These are phyloP conservation scores for Ustilago shanxiensis DNA, from an alignment of 1,284 basidiomycete species.

Conservation along the genomic window DNA sequence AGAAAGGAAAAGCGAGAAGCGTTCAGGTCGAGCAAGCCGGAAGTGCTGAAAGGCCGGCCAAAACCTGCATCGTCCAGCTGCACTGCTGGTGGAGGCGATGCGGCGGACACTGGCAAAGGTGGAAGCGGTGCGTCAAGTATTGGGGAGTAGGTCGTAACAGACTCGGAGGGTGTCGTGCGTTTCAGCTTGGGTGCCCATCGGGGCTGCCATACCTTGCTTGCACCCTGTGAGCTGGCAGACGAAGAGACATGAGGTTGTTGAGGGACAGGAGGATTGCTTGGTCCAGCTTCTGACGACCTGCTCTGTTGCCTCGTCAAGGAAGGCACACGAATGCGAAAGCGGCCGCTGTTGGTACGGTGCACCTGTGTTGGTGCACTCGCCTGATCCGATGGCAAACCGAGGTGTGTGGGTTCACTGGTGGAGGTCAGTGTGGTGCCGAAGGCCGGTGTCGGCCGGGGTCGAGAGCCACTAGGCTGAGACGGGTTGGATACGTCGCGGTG, in stretches of 20 bases:
- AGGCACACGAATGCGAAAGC: constrained; percentile 31
- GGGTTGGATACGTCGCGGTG: not conserved
- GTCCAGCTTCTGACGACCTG: constrained; percentile 5
- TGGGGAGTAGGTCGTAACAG: constrained; percentile 32
- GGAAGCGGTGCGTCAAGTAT: constrained; percentile 20
- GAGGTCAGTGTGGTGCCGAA: not conserved
- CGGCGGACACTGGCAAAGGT: constrained; percentile 3
- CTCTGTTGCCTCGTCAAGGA: constrained; percentile 23
- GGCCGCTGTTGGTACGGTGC: constrained; percentile 26
- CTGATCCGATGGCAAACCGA: not conserved
- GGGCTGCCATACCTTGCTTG: constrained; percentile 31
- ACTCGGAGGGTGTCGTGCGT: constrained; percentile 23
- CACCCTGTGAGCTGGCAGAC: constrained; percentile 3
- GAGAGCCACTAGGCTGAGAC: not conserved
- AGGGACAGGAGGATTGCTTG: not conserved
- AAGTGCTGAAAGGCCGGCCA: constrained; percentile 38
- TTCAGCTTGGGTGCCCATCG: constrained; percentile 49
- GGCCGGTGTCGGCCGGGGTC: not conserved
- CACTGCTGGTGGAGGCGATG: constrained; percentile 40
- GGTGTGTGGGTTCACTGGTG: not conserved
- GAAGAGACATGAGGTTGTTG: not conserved
- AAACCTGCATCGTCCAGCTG: constrained; percentile 37
- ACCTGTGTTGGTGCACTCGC: not conserved
- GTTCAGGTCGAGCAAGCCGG: constrained; percentile 34
- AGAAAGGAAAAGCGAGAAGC: constrained; percentile 41